Percentiles rank a stretch among this genome's conserved stretches.
phyloP scores from a whole-genome alignment of 441 rosid genomes.

The Kokia cookei region DNA sequence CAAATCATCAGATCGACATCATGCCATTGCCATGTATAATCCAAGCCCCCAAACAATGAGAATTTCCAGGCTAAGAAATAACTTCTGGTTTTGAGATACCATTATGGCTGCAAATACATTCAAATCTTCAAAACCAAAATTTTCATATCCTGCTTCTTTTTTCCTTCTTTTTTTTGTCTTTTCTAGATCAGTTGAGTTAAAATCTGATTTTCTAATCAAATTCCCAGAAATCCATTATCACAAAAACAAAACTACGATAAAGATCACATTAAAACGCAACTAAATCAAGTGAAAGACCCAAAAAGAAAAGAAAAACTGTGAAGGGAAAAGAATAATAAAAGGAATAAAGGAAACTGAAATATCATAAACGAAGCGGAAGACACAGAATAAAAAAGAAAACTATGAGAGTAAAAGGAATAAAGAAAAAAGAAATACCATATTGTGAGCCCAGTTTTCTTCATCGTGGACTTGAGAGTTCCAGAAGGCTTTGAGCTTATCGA shows the following conservation, averaged over 20 bases:
- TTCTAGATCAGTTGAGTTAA: not conserved
- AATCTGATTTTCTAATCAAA: not conserved
- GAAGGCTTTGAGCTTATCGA: slow-evolving; percentile 44
- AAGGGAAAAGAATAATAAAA: too few relatives aligned
- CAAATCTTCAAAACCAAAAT: not conserved
- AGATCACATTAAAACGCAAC: not conserved
- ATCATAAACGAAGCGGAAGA: not conserved
- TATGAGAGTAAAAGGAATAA: not conserved
- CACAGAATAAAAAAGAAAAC: not conserved
- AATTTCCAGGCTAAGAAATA: not conserved
- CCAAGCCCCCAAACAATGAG: not conserved
- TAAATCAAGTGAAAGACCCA: not conserved
- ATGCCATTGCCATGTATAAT: not conserved
- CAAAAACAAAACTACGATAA: not conserved
- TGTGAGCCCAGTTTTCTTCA: slow-evolving; percentile 68
- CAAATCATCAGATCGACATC: not conserved
- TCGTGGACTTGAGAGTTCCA: slow-evolving; percentile 59
- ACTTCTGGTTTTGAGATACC: not conserved
- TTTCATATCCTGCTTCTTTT: not conserved
- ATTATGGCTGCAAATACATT: not conserved
- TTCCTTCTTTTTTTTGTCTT: not conserved
- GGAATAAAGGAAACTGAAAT: too few relatives aligned
- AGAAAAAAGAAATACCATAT: slow-evolving; percentile 32
- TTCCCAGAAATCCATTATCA: not conserved
- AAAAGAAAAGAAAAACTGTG: too few relatives aligned